Evolutionary conservation across 164 flowering plant species (phyloP).

Genomic region (Akebia trifoliata): DNA sequence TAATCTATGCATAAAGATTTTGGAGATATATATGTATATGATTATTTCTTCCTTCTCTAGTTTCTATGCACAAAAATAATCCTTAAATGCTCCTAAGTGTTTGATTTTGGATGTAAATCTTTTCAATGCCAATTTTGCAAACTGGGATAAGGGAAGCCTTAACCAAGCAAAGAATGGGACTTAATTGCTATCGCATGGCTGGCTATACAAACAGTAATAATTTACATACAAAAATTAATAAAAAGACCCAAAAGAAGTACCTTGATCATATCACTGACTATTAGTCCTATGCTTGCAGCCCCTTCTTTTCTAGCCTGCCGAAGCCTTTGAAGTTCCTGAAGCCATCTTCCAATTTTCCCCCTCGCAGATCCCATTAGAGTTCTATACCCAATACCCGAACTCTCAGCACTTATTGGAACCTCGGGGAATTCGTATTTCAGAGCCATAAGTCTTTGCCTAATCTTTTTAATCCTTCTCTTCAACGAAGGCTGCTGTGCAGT

Average conservation of each 20-base stretch:
- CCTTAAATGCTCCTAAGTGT: too few species aligned
- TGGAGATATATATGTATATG: too few species aligned
- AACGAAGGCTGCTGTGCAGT: constrained; percentile 45
- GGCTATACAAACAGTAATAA: not conserved
- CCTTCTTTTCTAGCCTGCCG: constrained; percentile 98
- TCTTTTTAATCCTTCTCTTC: constrained; percentile 76
- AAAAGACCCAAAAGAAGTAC: constrained; percentile 30
- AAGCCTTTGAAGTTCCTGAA: constrained; percentile 87
- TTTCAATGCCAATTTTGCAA: too few species aligned
- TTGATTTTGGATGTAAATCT: too few species aligned
- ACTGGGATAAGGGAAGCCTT: too few species aligned
- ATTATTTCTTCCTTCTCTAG: too few species aligned
- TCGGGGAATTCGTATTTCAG: constrained; percentile 71
- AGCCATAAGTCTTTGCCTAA: constrained; percentile 90
- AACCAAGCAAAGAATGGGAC: not conserved
- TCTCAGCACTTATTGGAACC: constrained; percentile 57
- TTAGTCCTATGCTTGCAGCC: constrained; percentile 77
- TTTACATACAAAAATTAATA: not conserved
- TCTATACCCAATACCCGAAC: constrained; percentile 70
- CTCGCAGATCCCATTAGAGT: constrained; percentile 76
- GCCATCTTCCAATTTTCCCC: constrained; percentile 84
- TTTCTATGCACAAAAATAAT: too few species aligned
- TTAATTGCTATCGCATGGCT: not conserved
- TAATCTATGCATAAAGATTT: too few species aligned
- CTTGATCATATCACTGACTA: constrained; percentile 85